Conservation (phyloP, 176 grass and related monocot species). For the Triticum urartu region DNA sequence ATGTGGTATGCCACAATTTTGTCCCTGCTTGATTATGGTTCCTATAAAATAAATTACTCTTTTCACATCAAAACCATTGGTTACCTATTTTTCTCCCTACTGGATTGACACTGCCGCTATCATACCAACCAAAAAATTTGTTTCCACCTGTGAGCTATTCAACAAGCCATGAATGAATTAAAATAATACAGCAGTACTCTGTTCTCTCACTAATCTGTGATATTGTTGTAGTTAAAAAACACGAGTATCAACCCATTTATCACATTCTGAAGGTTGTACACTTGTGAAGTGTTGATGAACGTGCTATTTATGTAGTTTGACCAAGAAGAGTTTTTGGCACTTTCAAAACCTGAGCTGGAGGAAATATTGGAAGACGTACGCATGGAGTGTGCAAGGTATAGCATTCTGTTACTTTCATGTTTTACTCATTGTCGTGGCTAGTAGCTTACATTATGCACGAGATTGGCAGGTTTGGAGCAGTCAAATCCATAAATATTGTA, state of each 20-base stretch:
- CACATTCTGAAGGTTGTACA: conserved; percentile 27
- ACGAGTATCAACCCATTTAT: conserved; percentile 15
- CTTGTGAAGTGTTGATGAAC: conserved; percentile 18
- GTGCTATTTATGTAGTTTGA: conserved; percentile 58
- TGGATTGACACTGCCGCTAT: background rate
- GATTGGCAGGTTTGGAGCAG: conserved; percentile 88
- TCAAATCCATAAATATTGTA: conserved; percentile 73
- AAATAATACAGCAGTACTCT: background rate
- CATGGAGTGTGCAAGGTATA: conserved; percentile 78
- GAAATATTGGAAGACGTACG: conserved; percentile 91
- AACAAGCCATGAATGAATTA: background rate
- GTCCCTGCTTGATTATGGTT: conserved; percentile 9
- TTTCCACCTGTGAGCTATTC: background rate
- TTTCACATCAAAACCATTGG: conserved; percentile 12
- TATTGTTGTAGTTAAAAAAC: conserved; percentile 2
- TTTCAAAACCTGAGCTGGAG: conserved; percentile 76
- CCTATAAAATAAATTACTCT: background rate
- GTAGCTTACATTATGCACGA: conserved; percentile 38
- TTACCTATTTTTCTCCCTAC: background rate
- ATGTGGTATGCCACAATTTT: conserved; percentile 64
- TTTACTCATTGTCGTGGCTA: conserved; percentile 16
- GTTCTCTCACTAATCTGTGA: background rate
- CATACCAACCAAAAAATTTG: background rate
- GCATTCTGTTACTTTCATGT: conserved; percentile 20
- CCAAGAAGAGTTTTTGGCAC: conserved; percentile 60